Evolutionary conservation across 2,329 filamentous ascomycete species (phyloP), one percentile per base, ranked within the genome.

Genomic region (Aspergillus sp.): DNA sequence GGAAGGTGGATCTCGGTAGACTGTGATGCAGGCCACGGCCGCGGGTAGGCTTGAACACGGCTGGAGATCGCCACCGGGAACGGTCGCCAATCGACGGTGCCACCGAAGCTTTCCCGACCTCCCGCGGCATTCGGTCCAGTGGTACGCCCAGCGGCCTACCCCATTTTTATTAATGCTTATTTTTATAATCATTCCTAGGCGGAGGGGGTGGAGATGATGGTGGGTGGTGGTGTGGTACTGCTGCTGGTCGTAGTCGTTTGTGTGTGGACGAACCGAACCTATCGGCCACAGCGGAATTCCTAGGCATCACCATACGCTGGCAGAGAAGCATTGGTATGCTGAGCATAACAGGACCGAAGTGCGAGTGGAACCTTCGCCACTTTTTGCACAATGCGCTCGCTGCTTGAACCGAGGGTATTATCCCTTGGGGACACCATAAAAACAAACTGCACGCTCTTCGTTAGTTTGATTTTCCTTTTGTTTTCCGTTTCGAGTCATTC

Each of bases 301-400:
- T 55, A n/a, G 47, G 30, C 30, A 36, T 36, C 32, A 13, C 11
- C 53, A 41, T 64, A 64, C 6, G 55, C 44, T 2, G 62, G 62
- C 11, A 63, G 53, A 8, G 58, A 57, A 3, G 62, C 52, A 30
- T 63, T 64, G n/a, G 55, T 58, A 10, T 55, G 55, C 8, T 61
- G 42, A 8, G 62, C 55, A 53, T 61, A 64, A 38, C 62, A 61
- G 8, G 62, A 63, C 23, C 62, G 62, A 19, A 64, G 61, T 6
- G 58, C 32, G 19, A 64, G 51, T 52, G 58, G 62, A 27, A 50
- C 48, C 21, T 49, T 51, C 23, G 27, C 41, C 23, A 41, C 47
- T 36, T 62, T 63, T 49, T 62, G 56, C 42, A 61, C 58, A 19
- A 54, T 47, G 11, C 41, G 55, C 8, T 42, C 48, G 27, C 38